phyloP scores from a whole-genome alignment of 768 basidiomycete genomes.

The Rhodotorula diobovata region DNA sequence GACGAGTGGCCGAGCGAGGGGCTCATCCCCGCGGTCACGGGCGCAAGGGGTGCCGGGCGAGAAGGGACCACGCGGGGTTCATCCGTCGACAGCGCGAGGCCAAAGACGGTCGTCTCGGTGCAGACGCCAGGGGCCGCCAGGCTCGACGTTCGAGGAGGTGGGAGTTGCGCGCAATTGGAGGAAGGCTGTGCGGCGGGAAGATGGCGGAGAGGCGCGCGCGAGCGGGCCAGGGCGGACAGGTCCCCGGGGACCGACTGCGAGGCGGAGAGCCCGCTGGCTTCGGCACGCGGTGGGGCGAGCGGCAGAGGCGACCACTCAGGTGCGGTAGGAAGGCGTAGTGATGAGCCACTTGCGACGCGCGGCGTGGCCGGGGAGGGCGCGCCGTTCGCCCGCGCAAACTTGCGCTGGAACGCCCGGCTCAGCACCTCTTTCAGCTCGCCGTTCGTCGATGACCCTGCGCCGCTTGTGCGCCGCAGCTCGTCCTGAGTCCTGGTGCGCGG shows the following conservation, averaged over 20 bases:
- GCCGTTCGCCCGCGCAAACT: constrained; percentile 1
- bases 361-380: constrained; percentile 10
- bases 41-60: too few relatives aligned
- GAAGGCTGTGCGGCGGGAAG: not conserved
- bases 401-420: constrained; percentile 14
- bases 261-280: not conserved
- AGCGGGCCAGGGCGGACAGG: constrained; percentile 4
- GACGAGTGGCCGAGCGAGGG: not conserved
- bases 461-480: too few relatives aligned
- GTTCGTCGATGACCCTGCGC: too few relatives aligned
- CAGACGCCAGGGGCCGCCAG: not conserved
- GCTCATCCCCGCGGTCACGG: not conserved
- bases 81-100: constrained; percentile 11
- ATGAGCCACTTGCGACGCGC: not conserved
- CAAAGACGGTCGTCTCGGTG: constrained; percentile 20
- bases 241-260: not conserved
- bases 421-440: constrained; percentile 8
- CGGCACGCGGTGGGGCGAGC: not conserved
- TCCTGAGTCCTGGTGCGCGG: constrained; percentile 2
- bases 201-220: not conserved
- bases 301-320: not conserved
- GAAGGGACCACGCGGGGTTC: not conserved
- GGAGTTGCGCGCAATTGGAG: not conserved
- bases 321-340: not conserved
- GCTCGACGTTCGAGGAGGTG: not conserved